phyloP scores from a whole-genome alignment of 2,329 filamentous ascomycete species.

The Phialophora expanda region DNA sequence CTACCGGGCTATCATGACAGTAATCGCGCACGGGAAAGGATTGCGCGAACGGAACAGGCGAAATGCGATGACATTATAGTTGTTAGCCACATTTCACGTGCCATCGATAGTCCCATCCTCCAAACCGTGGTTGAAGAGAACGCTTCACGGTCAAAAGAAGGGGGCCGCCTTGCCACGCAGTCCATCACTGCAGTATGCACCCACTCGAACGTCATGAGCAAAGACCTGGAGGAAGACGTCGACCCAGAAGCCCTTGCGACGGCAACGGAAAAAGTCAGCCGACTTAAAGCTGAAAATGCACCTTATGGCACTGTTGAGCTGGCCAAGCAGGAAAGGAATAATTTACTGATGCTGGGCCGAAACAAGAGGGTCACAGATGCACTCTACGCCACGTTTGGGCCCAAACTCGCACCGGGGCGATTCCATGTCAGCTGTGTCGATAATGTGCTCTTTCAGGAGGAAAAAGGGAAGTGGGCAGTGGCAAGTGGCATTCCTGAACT shows the following conservation, averaged over 20 bases:
- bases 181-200: slow-evolving; percentile 25
- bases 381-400: slow-evolving; percentile 4
- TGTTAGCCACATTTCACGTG: slow-evolving; percentile 21
- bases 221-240: background rate
- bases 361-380: slow-evolving; percentile 13
- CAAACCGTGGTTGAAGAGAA: slow-evolving; percentile 11
- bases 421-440: slow-evolving; percentile 28
- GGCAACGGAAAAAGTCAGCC: slow-evolving; percentile 1
- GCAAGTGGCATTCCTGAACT: slow-evolving; percentile 24
- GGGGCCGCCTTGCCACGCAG: background rate
- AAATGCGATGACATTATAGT: slow-evolving; percentile 28
- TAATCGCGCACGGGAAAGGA: slow-evolving; percentile 21
- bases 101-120: slow-evolving; percentile 15
- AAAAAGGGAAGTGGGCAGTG: background rate
- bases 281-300: slow-evolving; percentile 3
- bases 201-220: slow-evolving; percentile 11
- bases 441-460: slow-evolving; percentile 4
- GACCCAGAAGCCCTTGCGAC: background rate
- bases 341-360: slow-evolving; percentile 15
- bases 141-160: background rate
- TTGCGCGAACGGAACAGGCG: slow-evolving; percentile 14
- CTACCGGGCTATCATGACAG: slow-evolving; percentile 24
- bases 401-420: background rate
- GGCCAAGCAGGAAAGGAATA: background rate
- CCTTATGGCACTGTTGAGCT: background rate